Conservation (phyloP, 352 stramenopile genomes). For the Phytophthora podocarpi region DNA sequence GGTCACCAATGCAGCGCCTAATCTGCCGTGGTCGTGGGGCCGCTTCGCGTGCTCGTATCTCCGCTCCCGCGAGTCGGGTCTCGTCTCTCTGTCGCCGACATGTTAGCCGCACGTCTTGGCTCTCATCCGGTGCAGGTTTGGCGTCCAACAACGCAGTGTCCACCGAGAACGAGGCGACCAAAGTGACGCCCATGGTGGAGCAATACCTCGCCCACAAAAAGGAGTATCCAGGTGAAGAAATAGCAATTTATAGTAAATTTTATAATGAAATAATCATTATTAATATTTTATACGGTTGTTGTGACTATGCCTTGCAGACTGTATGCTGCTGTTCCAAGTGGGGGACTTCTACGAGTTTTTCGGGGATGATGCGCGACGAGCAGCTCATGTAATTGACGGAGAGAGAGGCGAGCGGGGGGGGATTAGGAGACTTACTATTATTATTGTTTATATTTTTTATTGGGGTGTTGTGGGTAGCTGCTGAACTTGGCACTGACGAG, state of each 20-base stretch:
- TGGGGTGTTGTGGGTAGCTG: slow-evolving; percentile 38
- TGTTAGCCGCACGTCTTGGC: slow-evolving; percentile 9
- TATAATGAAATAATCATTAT: not conserved
- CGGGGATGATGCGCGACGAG: slow-evolving; percentile 68
- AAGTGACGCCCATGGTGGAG: slow-evolving; percentile 67
- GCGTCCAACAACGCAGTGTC: not conserved
- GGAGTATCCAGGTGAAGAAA: slow-evolving; percentile 61
- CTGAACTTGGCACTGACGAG: slow-evolving; percentile 73
- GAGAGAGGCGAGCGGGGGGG: not conserved
- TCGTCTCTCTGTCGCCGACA: slow-evolving; percentile 2
- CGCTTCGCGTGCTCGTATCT: slow-evolving; percentile 17
- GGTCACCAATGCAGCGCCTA: slow-evolving; percentile 17
- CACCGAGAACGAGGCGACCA: slow-evolving; percentile 7
- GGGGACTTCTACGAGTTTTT: slow-evolving; percentile 90
- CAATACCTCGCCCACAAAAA: slow-evolving; percentile 81
- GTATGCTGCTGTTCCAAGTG: slow-evolving; percentile 85
- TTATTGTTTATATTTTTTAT: slow-evolving; percentile 5
- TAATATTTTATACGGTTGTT: not conserved
- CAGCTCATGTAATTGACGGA: slow-evolving; percentile 52
- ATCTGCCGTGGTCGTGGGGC: not conserved
- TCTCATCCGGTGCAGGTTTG: slow-evolving; percentile 15
- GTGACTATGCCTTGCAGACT: slow-evolving; percentile 43
- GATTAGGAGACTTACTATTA: not conserved
- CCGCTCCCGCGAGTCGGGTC: not conserved
- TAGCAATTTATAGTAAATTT: not conserved